Evolutionary conservation across 768 basidiomycete species (phyloP).

Genomic region (Fomitopsis pulvina): DNA sequence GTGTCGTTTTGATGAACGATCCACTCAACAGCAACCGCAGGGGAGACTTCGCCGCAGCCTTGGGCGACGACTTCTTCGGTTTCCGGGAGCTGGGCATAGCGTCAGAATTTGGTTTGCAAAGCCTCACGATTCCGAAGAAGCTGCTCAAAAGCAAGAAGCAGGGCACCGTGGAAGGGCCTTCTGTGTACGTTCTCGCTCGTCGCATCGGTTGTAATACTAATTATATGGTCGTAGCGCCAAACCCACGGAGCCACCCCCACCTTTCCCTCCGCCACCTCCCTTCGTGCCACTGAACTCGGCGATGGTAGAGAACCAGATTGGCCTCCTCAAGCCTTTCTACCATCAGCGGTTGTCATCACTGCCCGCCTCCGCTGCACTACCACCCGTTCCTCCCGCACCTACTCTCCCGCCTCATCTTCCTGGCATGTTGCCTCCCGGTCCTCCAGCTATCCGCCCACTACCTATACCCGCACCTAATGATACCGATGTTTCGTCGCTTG

Average conservation of each 20-base stretch:
- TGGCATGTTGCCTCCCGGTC: constrained; percentile 11
- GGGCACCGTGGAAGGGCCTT: constrained; percentile 28
- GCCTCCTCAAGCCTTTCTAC: constrained; percentile 75
- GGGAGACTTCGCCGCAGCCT: constrained; percentile 80
- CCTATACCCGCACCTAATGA: constrained; percentile 16
- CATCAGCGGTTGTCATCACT: constrained; percentile 45
- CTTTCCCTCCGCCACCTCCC: constrained; percentile 79
- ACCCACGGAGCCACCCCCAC: constrained; percentile 69
- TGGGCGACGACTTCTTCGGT: constrained; percentile 93
- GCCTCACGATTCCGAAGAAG: constrained; percentile 70
- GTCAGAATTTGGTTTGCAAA: constrained; percentile 73
- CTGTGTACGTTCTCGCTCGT: constrained; percentile 40
- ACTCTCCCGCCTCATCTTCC: constrained; percentile 9
- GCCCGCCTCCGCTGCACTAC: constrained; percentile 20
- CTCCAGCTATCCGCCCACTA: neutral
- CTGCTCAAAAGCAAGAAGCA: constrained; percentile 61
- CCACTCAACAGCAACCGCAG: constrained; percentile 27
- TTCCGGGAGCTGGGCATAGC: constrained; percentile 85
- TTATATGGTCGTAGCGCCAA: constrained; percentile 37
- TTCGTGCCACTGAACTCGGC: constrained; percentile 65
- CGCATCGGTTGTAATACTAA: neutral
- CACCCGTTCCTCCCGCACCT: constrained; percentile 9
- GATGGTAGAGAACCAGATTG: constrained; percentile 75
- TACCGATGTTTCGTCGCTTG: constrained; percentile 20
- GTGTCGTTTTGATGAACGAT: neutral